These are phyloP conservation scores for Solanum tarijense DNA, from an alignment of 257 asterid species.

Conservation along the genomic window DNA sequence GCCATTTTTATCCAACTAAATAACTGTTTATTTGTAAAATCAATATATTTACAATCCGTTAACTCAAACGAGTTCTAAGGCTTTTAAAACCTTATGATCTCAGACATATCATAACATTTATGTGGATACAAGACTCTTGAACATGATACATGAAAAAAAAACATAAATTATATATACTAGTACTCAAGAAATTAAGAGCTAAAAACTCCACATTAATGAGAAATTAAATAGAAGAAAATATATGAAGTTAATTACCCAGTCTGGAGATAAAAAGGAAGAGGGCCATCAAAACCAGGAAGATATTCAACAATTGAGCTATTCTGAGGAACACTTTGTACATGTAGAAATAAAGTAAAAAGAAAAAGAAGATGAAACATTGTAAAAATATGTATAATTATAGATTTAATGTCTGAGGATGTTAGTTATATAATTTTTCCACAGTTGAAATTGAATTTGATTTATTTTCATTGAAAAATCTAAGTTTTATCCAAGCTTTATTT, in stretches of 20 bases:
- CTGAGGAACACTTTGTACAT: background rate
- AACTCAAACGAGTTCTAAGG: too few species aligned
- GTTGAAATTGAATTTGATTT: too few species aligned
- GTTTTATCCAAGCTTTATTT: too few species aligned
- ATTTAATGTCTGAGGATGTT: background rate
- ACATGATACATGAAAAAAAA: too few species aligned
- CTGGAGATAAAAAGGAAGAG: conserved; percentile 2
- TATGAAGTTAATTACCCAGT: background rate
- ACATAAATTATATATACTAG: too few species aligned
- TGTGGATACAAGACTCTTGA: background rate
- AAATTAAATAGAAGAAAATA: background rate
- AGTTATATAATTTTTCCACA: too few species aligned
- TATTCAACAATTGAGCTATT: background rate
- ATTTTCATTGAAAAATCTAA: too few species aligned
- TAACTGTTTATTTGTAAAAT: too few species aligned
- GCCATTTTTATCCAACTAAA: too few species aligned
- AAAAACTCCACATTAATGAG: background rate
- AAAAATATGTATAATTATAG: background rate
- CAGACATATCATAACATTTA: too few species aligned
- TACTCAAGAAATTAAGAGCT: background rate
- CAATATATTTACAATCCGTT: too few species aligned
- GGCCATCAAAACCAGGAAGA: conserved; percentile 8
- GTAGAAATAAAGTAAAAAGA: background rate
- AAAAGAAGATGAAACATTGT: background rate
- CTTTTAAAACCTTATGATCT: background rate